Base-by-base conservation (phyloP, 2,329 filamentous ascomycete species). In the Metarhizium album region DNA sequence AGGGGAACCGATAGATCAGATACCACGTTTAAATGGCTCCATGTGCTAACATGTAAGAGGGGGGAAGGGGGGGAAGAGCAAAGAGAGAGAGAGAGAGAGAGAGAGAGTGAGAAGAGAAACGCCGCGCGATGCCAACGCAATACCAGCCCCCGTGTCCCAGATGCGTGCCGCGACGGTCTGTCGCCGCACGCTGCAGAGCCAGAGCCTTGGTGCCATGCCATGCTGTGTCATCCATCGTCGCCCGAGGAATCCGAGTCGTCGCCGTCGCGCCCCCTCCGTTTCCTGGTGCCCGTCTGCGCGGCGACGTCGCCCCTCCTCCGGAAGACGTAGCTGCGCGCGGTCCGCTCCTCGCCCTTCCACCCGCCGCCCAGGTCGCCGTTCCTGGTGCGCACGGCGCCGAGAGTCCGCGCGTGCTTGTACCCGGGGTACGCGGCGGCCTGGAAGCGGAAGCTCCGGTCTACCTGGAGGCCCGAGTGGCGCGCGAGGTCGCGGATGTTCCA, bases 401-500 rank as follows among this genome's bases (percentile, higher is more conserved):
- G 64, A 3, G 87, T 91, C 53, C 87, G 66, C 16, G 84, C 83
- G 68, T 91, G 86, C 53, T 67, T 73, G 64, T 93, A 93, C 0
- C 83, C 83, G 1, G 84, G 85, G 64, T 91, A 93, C 23, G 76
- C 79, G 16, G 60, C 69, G 4, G 80, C 74, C 55, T 80, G 74
- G 62, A 93, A 93, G 52, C 69, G 70, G 63, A 86, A 90, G 64
- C 84, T 89, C 60, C 78, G 72, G 58, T 82, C 74, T 35, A 90
- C 84, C 60, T 79, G 77, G 47, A 91, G 70, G 4, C 86, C 87
- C 4, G 76, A 75, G 65, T 95, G 88, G 6, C 91, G 78, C 2
- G 80, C 93, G 27, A 98, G 74, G 70, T 96, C 91, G 35, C 84
- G 80, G 24, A 97, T 78, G 70, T 97, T 96, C 93, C 93, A 98